These are phyloP conservation scores for Citrus australasica DNA, from an alignment of 345 rosid species.

Conservation along the genomic window DNA sequence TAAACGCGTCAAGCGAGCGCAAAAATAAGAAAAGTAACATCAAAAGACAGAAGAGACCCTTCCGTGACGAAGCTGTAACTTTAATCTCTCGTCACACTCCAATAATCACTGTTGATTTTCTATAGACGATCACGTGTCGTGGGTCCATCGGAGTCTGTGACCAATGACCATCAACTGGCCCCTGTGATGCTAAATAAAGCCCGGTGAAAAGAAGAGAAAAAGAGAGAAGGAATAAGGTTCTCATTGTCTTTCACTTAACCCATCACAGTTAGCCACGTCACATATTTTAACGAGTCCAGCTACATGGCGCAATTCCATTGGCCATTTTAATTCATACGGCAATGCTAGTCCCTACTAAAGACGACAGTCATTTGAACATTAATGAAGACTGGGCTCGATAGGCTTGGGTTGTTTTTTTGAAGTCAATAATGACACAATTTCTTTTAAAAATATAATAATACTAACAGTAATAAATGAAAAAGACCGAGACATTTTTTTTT, in stretches of 20 bases:
- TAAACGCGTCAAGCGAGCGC: not conserved
- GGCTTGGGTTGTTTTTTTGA: not conserved
- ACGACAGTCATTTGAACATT: not conserved
- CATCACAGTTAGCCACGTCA: conserved; percentile 9
- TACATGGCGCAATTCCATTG: not conserved
- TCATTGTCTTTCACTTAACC: not conserved
- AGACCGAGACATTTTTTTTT: not conserved
- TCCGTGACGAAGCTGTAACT: not conserved
- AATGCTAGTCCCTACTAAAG: not conserved
- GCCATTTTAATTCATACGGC: not conserved
- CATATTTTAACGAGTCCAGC: no score
- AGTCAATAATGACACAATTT: not conserved
- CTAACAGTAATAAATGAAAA: not conserved
- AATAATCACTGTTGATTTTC: not conserved
- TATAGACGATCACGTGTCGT: not conserved
- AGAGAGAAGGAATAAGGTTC: not conserved
- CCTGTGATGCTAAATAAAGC: not conserved
- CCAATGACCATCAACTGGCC: not conserved
- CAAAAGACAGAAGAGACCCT: not conserved
- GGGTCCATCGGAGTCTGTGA: not conserved
- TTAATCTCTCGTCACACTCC: not conserved
- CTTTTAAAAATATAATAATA: not conserved
- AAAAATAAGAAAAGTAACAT: not conserved
- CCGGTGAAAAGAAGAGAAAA: no score
- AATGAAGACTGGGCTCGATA: not conserved